Conservation (phyloP, 352 stramenopile species). For the Globisporangium splendens region DNA sequence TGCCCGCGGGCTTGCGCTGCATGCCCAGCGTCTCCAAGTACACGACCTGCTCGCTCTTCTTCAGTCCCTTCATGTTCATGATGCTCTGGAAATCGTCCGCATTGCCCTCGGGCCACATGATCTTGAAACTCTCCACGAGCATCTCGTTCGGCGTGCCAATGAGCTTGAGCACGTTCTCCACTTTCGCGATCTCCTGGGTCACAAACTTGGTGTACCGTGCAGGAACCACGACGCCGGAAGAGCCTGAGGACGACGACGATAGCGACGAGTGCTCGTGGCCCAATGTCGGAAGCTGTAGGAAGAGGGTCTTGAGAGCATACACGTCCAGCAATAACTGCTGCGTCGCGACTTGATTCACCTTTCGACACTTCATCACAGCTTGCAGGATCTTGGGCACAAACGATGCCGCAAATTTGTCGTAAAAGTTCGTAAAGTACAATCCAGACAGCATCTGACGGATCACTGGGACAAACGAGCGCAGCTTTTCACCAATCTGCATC, state of each 20-base stretch:
- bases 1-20: constrained; percentile 57
- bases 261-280: constrained; percentile 51
- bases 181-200: constrained; percentile 92
- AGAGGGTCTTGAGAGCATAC: constrained; percentile 96
- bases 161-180: constrained; percentile 97
- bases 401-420: constrained; percentile 94
- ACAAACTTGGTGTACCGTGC: constrained; percentile 97
- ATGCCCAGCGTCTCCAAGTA: constrained; percentile 67
- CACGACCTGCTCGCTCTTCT: constrained; percentile 64
- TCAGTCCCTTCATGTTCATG: constrained; percentile 93
- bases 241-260: constrained; percentile 29
- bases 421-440: constrained; percentile 97
- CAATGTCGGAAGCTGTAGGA: constrained; percentile 92
- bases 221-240: constrained; percentile 53
- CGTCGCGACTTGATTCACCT: constrained; percentile 95
- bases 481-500: constrained; percentile 89
- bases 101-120: constrained; percentile 94
- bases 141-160: constrained; percentile 95
- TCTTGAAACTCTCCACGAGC: constrained; percentile 96
- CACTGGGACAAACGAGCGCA: constrained; percentile 90
- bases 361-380: constrained; percentile 86
- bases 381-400: constrained; percentile 92
- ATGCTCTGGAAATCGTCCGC: constrained; percentile 92
- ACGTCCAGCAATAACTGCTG: constrained; percentile 98
- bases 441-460: constrained; percentile 87